Evolutionary conservation across 768 basidiomycete genomes (phyloP), one percentile per base, ranked within the genome.

Genomic region (Amylocystis lapponica): DNA sequence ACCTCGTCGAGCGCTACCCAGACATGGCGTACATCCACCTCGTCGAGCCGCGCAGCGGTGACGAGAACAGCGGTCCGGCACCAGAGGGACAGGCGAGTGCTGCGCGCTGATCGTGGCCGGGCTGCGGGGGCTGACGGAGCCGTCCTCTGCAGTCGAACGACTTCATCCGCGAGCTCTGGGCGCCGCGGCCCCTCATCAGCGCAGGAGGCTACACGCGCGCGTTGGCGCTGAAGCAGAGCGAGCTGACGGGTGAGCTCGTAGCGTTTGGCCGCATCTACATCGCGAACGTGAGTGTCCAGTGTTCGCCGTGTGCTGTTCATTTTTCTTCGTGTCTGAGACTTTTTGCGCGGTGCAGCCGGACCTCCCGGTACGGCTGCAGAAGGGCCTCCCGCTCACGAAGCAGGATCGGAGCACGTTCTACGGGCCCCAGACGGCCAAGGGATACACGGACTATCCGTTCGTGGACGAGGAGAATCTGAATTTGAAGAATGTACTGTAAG

Each of bases 371-470:
- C 58, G 71, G 3, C 43, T 72, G n/a, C 43, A 57, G 47, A 54
- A 65, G 36, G 49, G 66, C 31, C 48, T 69, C 2, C 57, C 67
- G 0, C 52, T 71, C 3, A 66, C 53, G 21, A 34, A 45, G 9
- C 65, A 63, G 27, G 54, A 76, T 33, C 38, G 59, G 10, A 54
- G 49, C 10, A 72, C 70, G 2, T 76, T 71, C 51, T 75, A 71
- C 42, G 49, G 51, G 4, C 58, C 57, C 12, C 63, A 51, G 11
- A 64, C 61, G 32, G 33, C 49, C 3, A 42, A 46, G 17, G 63
- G 63, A 8, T 65, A 63, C 46, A 62, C 45, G n/a, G 50, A 50
- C 26, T 56, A 50, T 29, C 50, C 51, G 25, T 49, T 49, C 42
- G 48, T 47, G 38, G 34, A 50, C 12, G 46, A 48, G 31, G n/a